Base-by-base conservation (phyloP, 495 filamentous ascomycete genomes). In the Beverwykella pulmonaria region DNA sequence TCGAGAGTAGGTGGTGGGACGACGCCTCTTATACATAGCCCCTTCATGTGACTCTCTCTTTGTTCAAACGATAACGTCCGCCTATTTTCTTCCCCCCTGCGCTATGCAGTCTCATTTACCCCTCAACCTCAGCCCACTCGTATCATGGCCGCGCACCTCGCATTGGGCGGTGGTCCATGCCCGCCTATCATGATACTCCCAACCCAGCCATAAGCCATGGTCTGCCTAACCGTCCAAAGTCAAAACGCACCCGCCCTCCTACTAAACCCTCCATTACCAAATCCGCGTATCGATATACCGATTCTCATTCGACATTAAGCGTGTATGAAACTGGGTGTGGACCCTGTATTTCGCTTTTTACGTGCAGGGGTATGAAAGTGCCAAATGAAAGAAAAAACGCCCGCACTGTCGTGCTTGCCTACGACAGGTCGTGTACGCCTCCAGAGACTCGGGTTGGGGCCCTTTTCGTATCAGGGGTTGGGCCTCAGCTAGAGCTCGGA, bases 51-150 rank as follows among this genome's bases (percentile, higher is more conserved):
- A 44, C 39, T 44, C 39, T 44, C n/a, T n/a, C n/a, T 34, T 34
- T 44, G 23, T 26, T 19, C 52, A 54, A 54, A 54, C 23, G 26
- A 29, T 17, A 54, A 30, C 52, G 5, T 30, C 52, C 23, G 25
- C 26, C 29, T 17, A 19, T 32, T 30, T 32, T 54, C 17, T 54
- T 4, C 14, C 52, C n/a, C 49, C 52, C 52, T 54, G 52, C 12
- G 25, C 23, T 30, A 25, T 54, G 52, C 52, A 54, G 52, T 5
- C 52, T 19, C 52, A 54, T 19, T 32, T 19, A 29, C 52, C 52
- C 29, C 29, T 32, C 23, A 30, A 32, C 23, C 29, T 54, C 52
- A 54, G 52, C 52, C 52, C 52, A 54, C 52, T 54, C 52, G 52
- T 54, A 54, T 54, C 52, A 32, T 54, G 17, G n/a, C 10, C 48